Base-by-base conservation (phyloP, 1,284 basidiomycete genomes). In the Farysia itapuensis region DNA sequence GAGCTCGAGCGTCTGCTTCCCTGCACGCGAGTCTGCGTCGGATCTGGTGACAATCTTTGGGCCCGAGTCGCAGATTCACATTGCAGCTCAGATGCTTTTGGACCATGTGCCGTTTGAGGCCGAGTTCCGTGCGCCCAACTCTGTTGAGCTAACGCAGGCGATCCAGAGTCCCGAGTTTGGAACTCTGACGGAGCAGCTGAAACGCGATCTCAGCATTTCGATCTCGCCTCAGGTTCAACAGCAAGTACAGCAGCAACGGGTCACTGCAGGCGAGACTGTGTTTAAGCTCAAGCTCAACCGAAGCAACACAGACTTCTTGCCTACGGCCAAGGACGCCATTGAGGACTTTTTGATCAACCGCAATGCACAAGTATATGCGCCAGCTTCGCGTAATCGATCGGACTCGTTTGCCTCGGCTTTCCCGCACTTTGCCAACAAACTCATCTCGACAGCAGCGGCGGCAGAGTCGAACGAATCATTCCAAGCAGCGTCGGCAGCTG, bases 61-160 rank as follows among this genome's bases (percentile, higher is more conserved):
- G 2, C 94, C 94, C 15, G 93, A 97, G 77, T 89, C 86, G 65
- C 94, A 98, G 78, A 89, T 96, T 13, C 90, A 94, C 77, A 93
- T 96, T 66, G 92, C 94, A 22, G 89, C 89, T 18, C 88, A 93
- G 13, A 96, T 96, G 92, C 82, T 98, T 47, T 80, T 97, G 19
- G 80, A 95, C 73, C 91, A 95, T 72, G 91, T 98, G 43, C 94
- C 94, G 1, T 95, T 96, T 73, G 94, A 97, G 77, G 92, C 92
- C 18, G 92, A 96, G 72, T 88, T 94, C 83, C 84, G 88, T 36
- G 85, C 96, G 16, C 91, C 93, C 8, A 86, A 88, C 38, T 77
- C 79, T 67, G 79, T 83, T 5, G 90, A 94, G 49, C 81, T 97
- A 11, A 83, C 85, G 3, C 81, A 84, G 21, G 80, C 94, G 24